Evolutionary conservation across 768 basidiomycete genomes (phyloP).

Genomic region (Coprinopsis marcescibilis): DNA sequence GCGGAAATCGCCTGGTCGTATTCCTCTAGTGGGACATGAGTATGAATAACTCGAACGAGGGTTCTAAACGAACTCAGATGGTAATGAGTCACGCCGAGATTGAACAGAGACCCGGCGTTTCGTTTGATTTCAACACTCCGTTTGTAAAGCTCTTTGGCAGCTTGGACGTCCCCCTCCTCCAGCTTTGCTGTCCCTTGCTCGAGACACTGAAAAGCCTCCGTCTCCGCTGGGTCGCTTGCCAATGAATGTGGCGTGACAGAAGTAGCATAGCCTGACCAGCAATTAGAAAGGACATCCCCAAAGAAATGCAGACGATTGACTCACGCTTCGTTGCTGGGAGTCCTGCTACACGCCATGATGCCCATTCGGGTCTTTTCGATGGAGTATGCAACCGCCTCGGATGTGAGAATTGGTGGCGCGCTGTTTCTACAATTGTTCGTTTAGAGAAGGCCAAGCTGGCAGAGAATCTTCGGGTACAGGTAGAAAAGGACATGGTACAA

Average conservation of each 20-base stretch:
- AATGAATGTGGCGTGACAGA: conserved; percentile 80
- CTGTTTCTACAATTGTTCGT: background rate
- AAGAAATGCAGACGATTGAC: background rate
- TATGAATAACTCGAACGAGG: background rate
- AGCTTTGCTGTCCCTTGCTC: conserved; percentile 81
- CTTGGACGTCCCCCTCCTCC: conserved; percentile 81
- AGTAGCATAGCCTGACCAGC: conserved; percentile 64
- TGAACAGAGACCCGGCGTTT: conserved; percentile 78
- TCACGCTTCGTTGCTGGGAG: conserved; percentile 2
- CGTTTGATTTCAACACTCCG: conserved; percentile 78
- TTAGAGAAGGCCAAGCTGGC: background rate
- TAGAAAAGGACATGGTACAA: background rate
- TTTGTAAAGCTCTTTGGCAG: conserved; percentile 69
- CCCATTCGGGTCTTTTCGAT: conserved; percentile 2
- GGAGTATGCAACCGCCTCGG: background rate
- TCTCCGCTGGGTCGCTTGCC: conserved; percentile 75
- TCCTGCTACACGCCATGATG: background rate
- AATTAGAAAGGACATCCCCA: background rate
- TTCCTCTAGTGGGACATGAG: conserved; percentile 51
- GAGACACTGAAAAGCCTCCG: conserved; percentile 70
- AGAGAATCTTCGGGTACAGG: background rate
- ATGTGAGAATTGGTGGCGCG: background rate
- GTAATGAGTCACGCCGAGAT: conserved; percentile 85
- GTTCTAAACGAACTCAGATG: conserved; percentile 62
- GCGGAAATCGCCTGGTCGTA: conserved; percentile 80